Evolutionary conservation across 768 basidiomycete genomes (phyloP).

Genomic region (Pulveroboletus frians): DNA sequence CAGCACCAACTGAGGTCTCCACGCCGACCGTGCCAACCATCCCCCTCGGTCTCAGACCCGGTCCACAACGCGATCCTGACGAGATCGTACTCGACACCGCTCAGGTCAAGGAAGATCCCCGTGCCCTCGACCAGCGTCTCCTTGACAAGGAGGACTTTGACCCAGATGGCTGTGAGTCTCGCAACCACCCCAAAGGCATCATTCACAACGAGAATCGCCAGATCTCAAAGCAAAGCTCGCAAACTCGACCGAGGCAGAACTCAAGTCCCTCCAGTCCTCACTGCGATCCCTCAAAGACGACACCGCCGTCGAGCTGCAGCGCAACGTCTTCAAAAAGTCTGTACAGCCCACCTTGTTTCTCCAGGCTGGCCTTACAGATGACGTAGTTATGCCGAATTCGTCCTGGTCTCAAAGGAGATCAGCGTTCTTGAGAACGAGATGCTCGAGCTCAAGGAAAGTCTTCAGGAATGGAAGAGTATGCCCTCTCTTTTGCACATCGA

Average conservation of each 20-base stretch:
- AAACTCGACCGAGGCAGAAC: slow-evolving; percentile 83
- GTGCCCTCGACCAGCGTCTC: slow-evolving; percentile 49
- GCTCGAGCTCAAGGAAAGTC: slow-evolving; percentile 90
- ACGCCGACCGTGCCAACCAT: slow-evolving; percentile 58
- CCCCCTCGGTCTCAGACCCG: slow-evolving; percentile 40
- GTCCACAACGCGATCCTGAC: slow-evolving; percentile 37
- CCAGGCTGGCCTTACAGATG: slow-evolving; percentile 7
- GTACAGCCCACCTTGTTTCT: slow-evolving; percentile 21
- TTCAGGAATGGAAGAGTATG: slow-evolving; percentile 95
- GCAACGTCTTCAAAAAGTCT: slow-evolving; percentile 90
- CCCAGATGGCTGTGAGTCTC: slow-evolving; percentile 75
- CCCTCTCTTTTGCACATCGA: slow-evolving; percentile 90
- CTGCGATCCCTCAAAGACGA: slow-evolving; percentile 65
- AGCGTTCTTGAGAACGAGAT: slow-evolving; percentile 94
- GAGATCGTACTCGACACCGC: slow-evolving; percentile 44
- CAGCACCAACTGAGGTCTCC: slow-evolving; percentile 53
- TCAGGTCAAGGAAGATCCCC: slow-evolving; percentile 51
- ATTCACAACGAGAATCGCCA: slow-evolving; percentile 23
- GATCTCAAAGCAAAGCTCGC: slow-evolving; percentile 81
- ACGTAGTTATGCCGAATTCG: slow-evolving; percentile 91
- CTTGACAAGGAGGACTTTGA: slow-evolving; percentile 81
- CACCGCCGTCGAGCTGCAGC: slow-evolving; percentile 76
- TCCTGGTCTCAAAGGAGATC: slow-evolving; percentile 95
- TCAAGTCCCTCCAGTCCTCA: slow-evolving; percentile 71
- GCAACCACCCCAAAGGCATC: neutral